Base-by-base conservation (phyloP, 2,329 filamentous ascomycete genomes). In the Ceratocystis alfenasii region DNA sequence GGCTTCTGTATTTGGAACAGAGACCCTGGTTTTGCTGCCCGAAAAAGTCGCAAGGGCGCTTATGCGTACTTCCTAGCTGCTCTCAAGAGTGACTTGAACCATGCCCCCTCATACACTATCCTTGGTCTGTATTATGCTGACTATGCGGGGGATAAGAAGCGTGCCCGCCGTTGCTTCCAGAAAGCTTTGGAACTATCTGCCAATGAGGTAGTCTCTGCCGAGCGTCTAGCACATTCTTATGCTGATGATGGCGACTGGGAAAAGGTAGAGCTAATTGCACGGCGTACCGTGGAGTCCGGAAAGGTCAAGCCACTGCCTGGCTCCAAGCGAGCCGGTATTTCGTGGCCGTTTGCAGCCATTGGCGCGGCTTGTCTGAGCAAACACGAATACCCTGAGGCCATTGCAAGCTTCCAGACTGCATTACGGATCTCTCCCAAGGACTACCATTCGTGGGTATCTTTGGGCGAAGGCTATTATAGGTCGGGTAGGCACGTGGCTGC, bases 391-490 rank as follows among this genome's bases (percentile, higher is more conserved):
- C 79, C 86, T 70, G 88, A 90, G 73, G 91, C 91, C 45, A 91
- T 97, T 65, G 86, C 93, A 7, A 95, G 90, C 0, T 99, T 97
- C 74, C 89, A 97, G 72, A 85, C 90, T 1, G 92, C 94, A 10
- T 79, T 99, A 44, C 83, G 93, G 64, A 89, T 96, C 61, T 84
- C 86, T 1, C 90, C 92, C 0, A 79, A 87, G 53, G 90, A 97
- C 74, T 97, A 97, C 72, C 88, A 99, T 75, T 95, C 90, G 0
- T 99, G 93, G 85, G 89, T 99, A 28, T 94, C 94, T 0, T 81
- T 99, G 1, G 94, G 93, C n/a, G 94, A 99, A 76, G 95, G 91
- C 72, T 99, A 99, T 72, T 88, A 96, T 73, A 94, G 89, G 70
- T 95, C 92, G 17, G 93, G 94, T 8, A 83, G 93, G 69, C 95